A percentile compares a stretch with the other conserved stretches of the same genome.
Conservation (phyloP, 1,284 basidiomycete species). For the Sparassis latifolia region DNA sequence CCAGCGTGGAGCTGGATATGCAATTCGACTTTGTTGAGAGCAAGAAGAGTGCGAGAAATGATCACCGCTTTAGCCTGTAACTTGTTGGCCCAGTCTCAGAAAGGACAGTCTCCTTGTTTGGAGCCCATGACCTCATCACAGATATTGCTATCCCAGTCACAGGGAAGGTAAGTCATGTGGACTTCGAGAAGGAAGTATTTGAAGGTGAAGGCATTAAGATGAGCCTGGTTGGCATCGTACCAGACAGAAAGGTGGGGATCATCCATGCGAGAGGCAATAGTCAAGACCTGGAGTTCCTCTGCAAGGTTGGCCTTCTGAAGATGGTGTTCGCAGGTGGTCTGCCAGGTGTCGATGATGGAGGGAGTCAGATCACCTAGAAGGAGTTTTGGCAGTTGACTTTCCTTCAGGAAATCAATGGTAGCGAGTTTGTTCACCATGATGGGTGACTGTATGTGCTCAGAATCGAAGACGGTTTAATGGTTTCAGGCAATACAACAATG, state of each 20-base stretch:
- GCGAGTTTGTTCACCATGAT: not conserved
- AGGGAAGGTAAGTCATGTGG: not conserved
- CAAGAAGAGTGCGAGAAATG: not conserved
- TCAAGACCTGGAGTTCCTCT: not conserved
- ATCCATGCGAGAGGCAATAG: not conserved
- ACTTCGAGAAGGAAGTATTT: not conserved
- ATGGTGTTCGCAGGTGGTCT: not conserved
- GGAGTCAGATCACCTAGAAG: not conserved
- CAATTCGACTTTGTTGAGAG: not conserved
- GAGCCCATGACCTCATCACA: not conserved
- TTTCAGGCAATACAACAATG: too few species aligned
- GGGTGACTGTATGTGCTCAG: not conserved
- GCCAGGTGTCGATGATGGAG: not conserved
- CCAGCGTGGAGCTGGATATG: too few species aligned
- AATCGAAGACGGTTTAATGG: not conserved
- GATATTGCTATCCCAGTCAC: not conserved
- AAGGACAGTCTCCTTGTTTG: not conserved
- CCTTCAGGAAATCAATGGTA: not conserved
- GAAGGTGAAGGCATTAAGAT: not conserved
- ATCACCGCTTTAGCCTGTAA: not conserved
- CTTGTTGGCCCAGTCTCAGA: not conserved
- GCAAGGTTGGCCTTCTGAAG: not conserved
- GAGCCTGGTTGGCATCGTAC: not conserved
- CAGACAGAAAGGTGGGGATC: not conserved
- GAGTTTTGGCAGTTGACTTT: not conserved